These are phyloP conservation scores for Rhizophagus clarus DNA, from an alignment of 192 early-diverging fungal species.

Conservation along the genomic window DNA sequence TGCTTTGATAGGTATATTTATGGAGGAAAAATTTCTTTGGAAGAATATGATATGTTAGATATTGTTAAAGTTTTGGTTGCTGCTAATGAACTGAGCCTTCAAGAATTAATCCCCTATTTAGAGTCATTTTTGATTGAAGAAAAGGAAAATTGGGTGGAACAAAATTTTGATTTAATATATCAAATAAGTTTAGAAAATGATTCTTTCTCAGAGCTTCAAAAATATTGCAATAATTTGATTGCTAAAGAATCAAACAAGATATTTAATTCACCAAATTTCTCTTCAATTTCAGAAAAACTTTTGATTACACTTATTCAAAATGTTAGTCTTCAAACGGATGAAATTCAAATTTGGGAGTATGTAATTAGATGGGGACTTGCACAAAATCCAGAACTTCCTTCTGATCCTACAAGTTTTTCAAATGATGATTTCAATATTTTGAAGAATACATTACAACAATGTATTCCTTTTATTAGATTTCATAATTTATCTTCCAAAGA, in stretches of 20 bases:
- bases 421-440: not conserved
- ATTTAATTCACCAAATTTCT: not conserved
- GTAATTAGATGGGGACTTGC: constrained; percentile 15
- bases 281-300: not conserved
- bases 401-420: not conserved
- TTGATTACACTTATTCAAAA: not conserved
- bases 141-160: too few relatives aligned
- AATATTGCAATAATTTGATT: too few relatives aligned
- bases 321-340: not conserved
- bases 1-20: not conserved
- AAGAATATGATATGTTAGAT: too few relatives aligned
- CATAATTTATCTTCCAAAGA: too few relatives aligned
- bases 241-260: too few relatives aligned
- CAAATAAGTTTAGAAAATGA: not conserved
- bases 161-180: too few relatives aligned
- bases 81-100: too few relatives aligned
- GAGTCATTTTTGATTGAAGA: too few relatives aligned
- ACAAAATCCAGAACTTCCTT: not conserved
- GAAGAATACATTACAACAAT: not conserved
- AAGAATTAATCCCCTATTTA: too few relatives aligned
- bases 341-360: not conserved
- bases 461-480: too few relatives aligned
- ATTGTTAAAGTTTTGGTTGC: not conserved
- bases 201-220: not conserved
- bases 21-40: too few relatives aligned